A percentile compares a stretch with the other conserved stretches of the same genome.
phyloP scores from a whole-genome alignment of 176 grass and related monocot genomes.

The Phragmites australis region DNA sequence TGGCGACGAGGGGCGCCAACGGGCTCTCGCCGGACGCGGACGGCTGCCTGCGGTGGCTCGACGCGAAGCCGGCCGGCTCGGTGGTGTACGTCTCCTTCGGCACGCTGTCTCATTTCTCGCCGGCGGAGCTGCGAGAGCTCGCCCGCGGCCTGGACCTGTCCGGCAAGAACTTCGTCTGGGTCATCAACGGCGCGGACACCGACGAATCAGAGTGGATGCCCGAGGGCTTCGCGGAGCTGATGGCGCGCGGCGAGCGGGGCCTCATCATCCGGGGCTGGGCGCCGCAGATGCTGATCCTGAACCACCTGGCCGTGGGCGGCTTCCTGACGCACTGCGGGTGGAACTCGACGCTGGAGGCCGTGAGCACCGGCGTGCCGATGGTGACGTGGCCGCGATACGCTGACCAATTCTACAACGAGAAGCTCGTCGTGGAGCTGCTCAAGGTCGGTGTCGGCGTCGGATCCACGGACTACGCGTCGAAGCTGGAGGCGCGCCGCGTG shows the following conservation, averaged over 20 bases:
- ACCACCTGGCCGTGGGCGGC: slow-evolving; percentile 44
- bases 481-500: slow-evolving; percentile 25
- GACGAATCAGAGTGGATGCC: slow-evolving; percentile 43
- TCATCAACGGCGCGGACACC: neutral
- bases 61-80: slow-evolving; percentile 22
- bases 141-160: slow-evolving; percentile 51
- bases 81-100: slow-evolving; percentile 72
- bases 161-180: slow-evolving; percentile 59
- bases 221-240: slow-evolving; percentile 41
- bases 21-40: slow-evolving; percentile 20
- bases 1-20: slow-evolving; percentile 29
- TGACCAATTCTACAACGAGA: slow-evolving; percentile 85
- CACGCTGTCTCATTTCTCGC: slow-evolving; percentile 25
- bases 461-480: slow-evolving; percentile 21
- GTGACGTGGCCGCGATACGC: slow-evolving; percentile 67
- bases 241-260: slow-evolving; percentile 22
- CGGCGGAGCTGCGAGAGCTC: slow-evolving; percentile 47
- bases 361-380: slow-evolving; percentile 63
- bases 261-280: slow-evolving; percentile 60
- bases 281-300: slow-evolving; percentile 60
- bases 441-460: slow-evolving; percentile 44
- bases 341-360: slow-evolving; percentile 61
- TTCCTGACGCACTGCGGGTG: slow-evolving; percentile 84
- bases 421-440: slow-evolving; percentile 58
- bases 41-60: slow-evolving; percentile 49